Evolutionary conservation across 305 asterid genomes (phyloP).

Genomic region (Withania somnifera): DNA sequence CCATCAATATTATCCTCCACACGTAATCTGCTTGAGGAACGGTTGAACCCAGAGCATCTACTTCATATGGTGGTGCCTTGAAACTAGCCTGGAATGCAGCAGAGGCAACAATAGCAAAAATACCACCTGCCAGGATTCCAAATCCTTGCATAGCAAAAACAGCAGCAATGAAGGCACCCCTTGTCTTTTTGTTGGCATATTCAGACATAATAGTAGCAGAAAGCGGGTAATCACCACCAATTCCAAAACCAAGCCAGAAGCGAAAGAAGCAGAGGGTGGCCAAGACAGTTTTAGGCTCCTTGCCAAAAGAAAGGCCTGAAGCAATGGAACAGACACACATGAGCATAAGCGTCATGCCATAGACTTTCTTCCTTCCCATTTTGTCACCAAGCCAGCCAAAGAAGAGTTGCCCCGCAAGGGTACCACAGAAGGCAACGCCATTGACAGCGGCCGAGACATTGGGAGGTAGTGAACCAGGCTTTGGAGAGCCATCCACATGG

Average conservation of each 20-base stretch:
- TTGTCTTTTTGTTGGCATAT: slow-evolving; percentile 38
- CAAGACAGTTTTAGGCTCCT: background rate
- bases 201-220: slow-evolving; percentile 52
- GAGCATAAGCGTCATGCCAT: slow-evolving; percentile 7
- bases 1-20: slow-evolving; percentile 41
- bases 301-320: slow-evolving; percentile 3
- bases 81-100: too few species aligned
- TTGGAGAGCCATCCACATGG: slow-evolving; percentile 29
- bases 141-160: slow-evolving; percentile 53
- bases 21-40: slow-evolving; percentile 31
- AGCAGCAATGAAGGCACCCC: slow-evolving; percentile 48
- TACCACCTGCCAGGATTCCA: slow-evolving; percentile 36
- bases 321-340: slow-evolving; percentile 4
- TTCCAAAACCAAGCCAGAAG: slow-evolving; percentile 13
- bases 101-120: too few species aligned
- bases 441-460: slow-evolving; percentile 36
- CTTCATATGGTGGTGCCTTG: too few species aligned
- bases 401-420: slow-evolving; percentile 24
- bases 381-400: slow-evolving; percentile 2
- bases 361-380: slow-evolving; percentile 3
- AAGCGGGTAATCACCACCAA: background rate
- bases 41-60: too few species aligned
- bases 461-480: slow-evolving; percentile 37
- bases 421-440: slow-evolving; percentile 43
- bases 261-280: slow-evolving; percentile 11